These are phyloP conservation scores for Capsicum baccatum DNA, from an alignment of 257 asterid genomes.

Conservation along the genomic window DNA sequence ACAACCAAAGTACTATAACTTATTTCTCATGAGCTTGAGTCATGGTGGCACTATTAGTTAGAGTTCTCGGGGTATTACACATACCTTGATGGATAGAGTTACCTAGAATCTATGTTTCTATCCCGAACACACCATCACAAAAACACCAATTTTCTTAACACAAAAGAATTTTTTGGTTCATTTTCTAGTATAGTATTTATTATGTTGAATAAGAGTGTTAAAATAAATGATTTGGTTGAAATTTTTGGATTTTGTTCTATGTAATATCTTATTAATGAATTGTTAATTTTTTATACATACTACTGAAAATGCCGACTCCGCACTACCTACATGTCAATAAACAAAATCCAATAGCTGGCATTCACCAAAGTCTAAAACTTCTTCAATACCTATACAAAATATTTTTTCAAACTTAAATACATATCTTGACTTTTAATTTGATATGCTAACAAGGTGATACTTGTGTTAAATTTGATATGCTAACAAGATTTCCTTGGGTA, in stretches of 20 bases:
- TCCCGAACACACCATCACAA: no score
- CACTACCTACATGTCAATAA: constrained; percentile 3
- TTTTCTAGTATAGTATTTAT: not conserved
- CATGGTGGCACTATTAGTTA: no score
- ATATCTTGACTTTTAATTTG: not conserved
- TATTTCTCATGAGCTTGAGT: no score
- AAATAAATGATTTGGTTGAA: not conserved
- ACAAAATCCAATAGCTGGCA: constrained; percentile 5
- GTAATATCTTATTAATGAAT: constrained; percentile 17
- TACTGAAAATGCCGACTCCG: not conserved
- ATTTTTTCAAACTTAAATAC: constrained; percentile 28
- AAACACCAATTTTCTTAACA: no score
- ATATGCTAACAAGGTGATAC: not conserved
- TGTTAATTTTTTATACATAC: not conserved
- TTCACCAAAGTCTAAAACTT: constrained; percentile 24
- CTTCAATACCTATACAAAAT: constrained; percentile 33
- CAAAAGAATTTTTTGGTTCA: no score
- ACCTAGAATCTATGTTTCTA: no score
- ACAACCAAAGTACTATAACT: no score
- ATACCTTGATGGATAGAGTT: no score
- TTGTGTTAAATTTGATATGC: not conserved
- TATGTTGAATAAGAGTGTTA: constrained; percentile 11
- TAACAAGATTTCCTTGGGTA: not conserved
- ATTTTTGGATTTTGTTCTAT: constrained; percentile 20
- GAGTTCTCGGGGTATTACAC: no score